Conservation (phyloP, 192 early-diverging fungal genomes). For the Mortierella claussenii region DNA sequence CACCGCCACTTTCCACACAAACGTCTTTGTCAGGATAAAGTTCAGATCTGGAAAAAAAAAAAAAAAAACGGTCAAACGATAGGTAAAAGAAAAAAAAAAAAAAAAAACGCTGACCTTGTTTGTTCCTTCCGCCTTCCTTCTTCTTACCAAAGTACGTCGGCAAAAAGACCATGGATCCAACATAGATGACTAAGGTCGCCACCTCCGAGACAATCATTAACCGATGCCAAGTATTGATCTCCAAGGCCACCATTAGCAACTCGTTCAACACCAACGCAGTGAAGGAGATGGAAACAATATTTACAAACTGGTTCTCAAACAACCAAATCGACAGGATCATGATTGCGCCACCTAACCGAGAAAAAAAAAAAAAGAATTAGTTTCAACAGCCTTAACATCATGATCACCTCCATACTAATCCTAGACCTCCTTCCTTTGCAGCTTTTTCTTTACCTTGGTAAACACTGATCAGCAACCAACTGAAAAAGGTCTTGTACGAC, state of each 20-base stretch:
- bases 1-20: slow-evolving; percentile 91
- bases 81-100: slow-evolving; percentile 10
- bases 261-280: slow-evolving; percentile 95
- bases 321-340: slow-evolving; percentile 95
- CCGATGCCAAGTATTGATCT: slow-evolving; percentile 94
- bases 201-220: slow-evolving; percentile 90
- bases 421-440: too few species aligned
- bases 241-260: slow-evolving; percentile 94
- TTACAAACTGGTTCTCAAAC: slow-evolving; percentile 95
- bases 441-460: slow-evolving; percentile 82
- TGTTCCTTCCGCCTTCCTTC: too few species aligned
- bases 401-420: too few species aligned
- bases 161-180: slow-evolving; percentile 89
- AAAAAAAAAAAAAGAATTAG: neutral
- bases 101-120: slow-evolving; percentile 3
- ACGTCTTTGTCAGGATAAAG: slow-evolving; percentile 87
- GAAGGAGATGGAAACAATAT: slow-evolving; percentile 95
- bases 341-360: slow-evolving; percentile 76
- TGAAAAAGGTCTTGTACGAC: slow-evolving; percentile 94
- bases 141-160: slow-evolving; percentile 92
- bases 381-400: too few species aligned
- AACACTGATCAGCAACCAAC: slow-evolving; percentile 93
- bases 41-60: slow-evolving; percentile 66
- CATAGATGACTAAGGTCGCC: slow-evolving; percentile 83
- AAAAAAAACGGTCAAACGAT: neutral